Evolutionary conservation across 352 stramenopile species (phyloP).

Genomic region (Phytophthora melonis): DNA sequence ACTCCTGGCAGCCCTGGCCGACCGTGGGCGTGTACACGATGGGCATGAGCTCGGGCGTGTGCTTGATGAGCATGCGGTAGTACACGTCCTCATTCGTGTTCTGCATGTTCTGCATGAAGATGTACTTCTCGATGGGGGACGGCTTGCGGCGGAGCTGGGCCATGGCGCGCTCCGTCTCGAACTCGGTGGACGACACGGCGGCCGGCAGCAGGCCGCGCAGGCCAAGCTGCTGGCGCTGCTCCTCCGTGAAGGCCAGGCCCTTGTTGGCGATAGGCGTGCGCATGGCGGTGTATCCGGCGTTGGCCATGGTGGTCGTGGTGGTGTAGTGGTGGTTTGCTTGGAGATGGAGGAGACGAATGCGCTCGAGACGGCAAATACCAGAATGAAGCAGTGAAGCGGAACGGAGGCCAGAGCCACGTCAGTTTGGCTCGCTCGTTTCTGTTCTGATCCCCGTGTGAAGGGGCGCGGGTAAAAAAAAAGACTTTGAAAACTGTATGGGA

Average conservation of each 20-base stretch:
- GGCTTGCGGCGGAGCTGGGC: conserved; percentile 84
- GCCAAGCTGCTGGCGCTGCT: conserved; percentile 89
- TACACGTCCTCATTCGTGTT: conserved; percentile 93
- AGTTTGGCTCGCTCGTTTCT: conserved; percentile 9
- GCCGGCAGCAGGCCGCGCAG: conserved; percentile 93
- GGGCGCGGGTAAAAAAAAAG: conserved; percentile 7
- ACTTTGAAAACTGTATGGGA: conserved; percentile 12
- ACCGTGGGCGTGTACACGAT: conserved; percentile 99
- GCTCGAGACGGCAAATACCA: conserved; percentile 39
- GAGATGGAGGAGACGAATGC: conserved; percentile 9
- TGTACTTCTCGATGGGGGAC: conserved; percentile 94
- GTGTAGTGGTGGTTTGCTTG: neutral
- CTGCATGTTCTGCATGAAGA: conserved; percentile 93
- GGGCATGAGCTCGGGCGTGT: conserved; percentile 94
- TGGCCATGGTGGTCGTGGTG: conserved; percentile 23
- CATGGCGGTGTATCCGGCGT: conserved; percentile 70
- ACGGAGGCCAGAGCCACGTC: conserved; percentile 20
- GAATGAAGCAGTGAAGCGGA: conserved; percentile 24
- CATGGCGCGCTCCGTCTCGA: conserved; percentile 92
- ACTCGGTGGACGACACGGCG: conserved; percentile 80
- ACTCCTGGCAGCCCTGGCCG: conserved; percentile 92
- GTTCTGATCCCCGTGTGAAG: conserved; percentile 2
- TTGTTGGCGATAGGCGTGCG: conserved; percentile 94
- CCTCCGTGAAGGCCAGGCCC: conserved; percentile 91
- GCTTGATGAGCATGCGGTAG: conserved; percentile 91